Evolutionary conservation across 208 protist genomes (phyloP).

Genomic region (Leishmania major): DNA sequence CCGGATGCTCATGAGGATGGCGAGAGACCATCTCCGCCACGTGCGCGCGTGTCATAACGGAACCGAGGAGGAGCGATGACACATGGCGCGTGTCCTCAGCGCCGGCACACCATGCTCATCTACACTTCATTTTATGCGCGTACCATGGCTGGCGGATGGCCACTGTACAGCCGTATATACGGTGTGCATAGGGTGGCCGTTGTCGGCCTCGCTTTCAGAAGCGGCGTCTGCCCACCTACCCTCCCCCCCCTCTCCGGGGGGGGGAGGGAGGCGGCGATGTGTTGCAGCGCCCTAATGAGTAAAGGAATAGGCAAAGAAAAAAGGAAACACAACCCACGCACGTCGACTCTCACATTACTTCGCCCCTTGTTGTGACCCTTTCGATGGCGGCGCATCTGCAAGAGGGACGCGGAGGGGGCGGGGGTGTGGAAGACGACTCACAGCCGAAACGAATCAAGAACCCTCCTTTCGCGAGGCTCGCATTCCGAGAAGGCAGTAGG

Average conservation of each 20-base stretch:
- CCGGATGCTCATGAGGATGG: neutral
- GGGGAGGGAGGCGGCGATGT: neutral
- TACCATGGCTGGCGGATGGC: neutral
- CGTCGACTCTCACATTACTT: neutral
- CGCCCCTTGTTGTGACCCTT: neutral
- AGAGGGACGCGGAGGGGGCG: neutral
- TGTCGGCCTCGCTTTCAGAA: neutral
- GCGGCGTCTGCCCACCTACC: neutral
- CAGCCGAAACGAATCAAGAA: neutral
- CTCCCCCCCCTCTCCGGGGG: too few species aligned
- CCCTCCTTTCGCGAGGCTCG: neutral
- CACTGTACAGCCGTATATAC: neutral
- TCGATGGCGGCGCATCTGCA: neutral
- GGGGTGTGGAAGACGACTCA: neutral
- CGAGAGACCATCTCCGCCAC: neutral
- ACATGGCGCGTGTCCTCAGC: neutral
- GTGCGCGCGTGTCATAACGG: neutral
- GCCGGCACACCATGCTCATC: neutral
- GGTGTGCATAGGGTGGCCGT: neutral
- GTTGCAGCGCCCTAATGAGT: neutral
- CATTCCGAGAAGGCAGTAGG: neutral
- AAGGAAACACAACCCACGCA: neutral
- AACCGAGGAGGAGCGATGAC: neutral
- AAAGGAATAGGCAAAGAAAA: neutral
- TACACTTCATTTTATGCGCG: neutral